A percentile compares a stretch with the other conserved stretches of the same genome.
Conservation (phyloP, 257 asterid genomes). For the Capsicum pubescens region DNA sequence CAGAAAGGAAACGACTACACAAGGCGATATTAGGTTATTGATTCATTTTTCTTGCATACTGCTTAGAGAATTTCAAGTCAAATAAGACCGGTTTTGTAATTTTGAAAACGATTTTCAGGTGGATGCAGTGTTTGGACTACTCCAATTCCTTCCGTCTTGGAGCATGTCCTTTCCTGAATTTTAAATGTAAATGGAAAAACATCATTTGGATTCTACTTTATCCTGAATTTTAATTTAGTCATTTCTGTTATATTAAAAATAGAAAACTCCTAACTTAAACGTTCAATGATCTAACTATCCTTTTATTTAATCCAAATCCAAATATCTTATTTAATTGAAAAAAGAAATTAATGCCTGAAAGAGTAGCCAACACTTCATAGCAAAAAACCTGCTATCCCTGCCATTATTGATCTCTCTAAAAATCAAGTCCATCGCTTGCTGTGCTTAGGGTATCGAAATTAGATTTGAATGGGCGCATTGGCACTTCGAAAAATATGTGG, state of each 20-base stretch:
- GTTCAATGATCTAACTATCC: not conserved
- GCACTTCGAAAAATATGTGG: no score
- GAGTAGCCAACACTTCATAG: no score
- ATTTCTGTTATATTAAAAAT: not conserved
- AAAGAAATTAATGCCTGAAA: no score
- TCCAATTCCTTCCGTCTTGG: not conserved
- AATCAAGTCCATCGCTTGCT: no score
- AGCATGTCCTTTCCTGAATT: not conserved
- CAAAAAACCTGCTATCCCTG: no score
- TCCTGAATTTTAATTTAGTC: not conserved
- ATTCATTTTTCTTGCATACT: conserved; percentile 2
- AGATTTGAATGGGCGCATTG: no score
- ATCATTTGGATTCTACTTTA: not conserved
- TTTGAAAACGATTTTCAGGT: not conserved
- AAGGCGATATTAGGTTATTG: not conserved
- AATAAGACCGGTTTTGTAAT: not conserved
- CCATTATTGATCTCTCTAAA: no score
- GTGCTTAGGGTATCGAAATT: no score
- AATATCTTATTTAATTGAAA: no score
- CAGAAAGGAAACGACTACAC: not conserved
- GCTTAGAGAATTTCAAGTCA: not conserved
- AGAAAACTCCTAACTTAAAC: not conserved
- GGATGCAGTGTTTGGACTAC: not conserved
- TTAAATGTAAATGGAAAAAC: conserved; percentile 7
- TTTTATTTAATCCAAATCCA: no score